Percentiles rank a stretch among this genome's conserved stretches.
phyloP scores from a whole-genome alignment of 495 filamentous ascomycete genomes.

The Cairneyella variabilis region DNA sequence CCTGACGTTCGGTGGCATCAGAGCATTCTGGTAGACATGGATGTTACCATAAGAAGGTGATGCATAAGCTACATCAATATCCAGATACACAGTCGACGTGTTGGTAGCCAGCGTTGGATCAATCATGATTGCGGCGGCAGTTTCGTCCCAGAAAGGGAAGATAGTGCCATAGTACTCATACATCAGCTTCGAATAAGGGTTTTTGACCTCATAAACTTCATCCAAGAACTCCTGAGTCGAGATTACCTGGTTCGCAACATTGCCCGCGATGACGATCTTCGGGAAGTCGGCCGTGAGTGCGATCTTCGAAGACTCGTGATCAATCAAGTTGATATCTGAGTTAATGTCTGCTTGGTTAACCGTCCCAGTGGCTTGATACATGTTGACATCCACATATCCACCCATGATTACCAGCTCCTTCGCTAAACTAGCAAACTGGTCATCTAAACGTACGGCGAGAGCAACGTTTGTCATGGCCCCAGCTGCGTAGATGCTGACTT shows the following conservation, averaged over 20 bases:
- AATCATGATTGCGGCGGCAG: slow-evolving; percentile 4
- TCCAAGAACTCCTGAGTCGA: slow-evolving; percentile 9
- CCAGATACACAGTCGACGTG: slow-evolving; percentile 6
- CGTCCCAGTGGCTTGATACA: not conserved
- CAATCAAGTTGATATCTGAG: slow-evolving; percentile 14
- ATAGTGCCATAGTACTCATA: slow-evolving; percentile 2
- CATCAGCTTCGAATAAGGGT: slow-evolving; percentile 7
- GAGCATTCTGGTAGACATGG: slow-evolving; percentile 7
- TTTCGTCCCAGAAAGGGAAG: slow-evolving; percentile 16
- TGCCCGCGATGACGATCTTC: slow-evolving; percentile 9
- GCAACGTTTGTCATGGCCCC: slow-evolving; percentile 6
- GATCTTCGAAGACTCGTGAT: slow-evolving; percentile 11
- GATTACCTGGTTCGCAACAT: slow-evolving; percentile 14
- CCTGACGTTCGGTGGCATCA: slow-evolving; percentile 7
- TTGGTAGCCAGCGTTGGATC: slow-evolving; percentile 8
- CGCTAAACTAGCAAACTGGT: slow-evolving; percentile 5
- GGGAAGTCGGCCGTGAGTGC: slow-evolving; percentile 9
- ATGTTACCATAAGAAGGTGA: slow-evolving; percentile 9
- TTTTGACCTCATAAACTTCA: slow-evolving; percentile 13
- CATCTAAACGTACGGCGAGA: slow-evolving; percentile 1
- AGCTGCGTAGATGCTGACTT: slow-evolving; percentile 5
- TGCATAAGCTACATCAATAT: slow-evolving; percentile 8
- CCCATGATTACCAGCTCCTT: slow-evolving; percentile 13
- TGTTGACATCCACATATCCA: slow-evolving; percentile 7
- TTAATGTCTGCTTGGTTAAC: slow-evolving; percentile 7